Evolutionary conservation across 1,284 basidiomycete genomes (phyloP).

Genomic region (Pyrrhoderma lamaoense): DNA sequence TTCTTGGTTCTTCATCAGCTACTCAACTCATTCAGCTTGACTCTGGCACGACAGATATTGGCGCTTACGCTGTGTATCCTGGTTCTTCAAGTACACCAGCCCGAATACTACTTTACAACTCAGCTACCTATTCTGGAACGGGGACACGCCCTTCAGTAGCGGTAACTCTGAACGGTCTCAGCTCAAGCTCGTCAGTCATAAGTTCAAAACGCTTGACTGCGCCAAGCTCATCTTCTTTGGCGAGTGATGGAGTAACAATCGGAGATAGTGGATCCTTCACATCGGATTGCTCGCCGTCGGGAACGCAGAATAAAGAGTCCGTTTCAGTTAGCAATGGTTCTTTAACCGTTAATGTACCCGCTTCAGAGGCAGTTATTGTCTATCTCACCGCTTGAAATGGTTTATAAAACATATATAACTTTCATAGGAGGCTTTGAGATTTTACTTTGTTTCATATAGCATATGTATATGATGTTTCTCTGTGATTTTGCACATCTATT

Average conservation of each 20-base stretch:
- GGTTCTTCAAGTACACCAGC: conserved; percentile 24
- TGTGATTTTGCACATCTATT: too few species aligned
- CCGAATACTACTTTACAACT: conserved; percentile 33
- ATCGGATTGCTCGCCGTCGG: conserved; percentile 24
- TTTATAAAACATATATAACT: too few species aligned
- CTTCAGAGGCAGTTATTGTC: conserved; percentile 35
- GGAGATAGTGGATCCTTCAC: conserved; percentile 31
- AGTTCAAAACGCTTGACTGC: conserved; percentile 33
- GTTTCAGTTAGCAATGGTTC: conserved; percentile 25
- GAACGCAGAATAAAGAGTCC: conserved; percentile 28
- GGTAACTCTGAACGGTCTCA: conserved; percentile 29
- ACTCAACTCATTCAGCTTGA: conserved; percentile 32
- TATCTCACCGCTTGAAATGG: conserved; percentile 17
- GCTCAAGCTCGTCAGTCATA: conserved; percentile 1
- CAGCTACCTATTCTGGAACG: conserved; percentile 31
- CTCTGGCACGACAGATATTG: conserved; percentile 29
- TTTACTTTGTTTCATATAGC: too few species aligned
- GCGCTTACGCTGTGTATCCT: conserved; percentile 31
- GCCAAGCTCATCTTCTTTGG: conserved; percentile 29
- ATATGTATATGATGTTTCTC: too few species aligned
- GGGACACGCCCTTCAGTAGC: conserved; percentile 27
- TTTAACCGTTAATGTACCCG: conserved; percentile 28
- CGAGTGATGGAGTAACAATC: conserved; percentile 33
- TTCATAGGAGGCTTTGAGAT: too few species aligned
- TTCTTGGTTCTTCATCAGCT: conserved; percentile 28